phyloP scores from a whole-genome alignment of 306 rosid species.

The Abrus pulchellus region DNA sequence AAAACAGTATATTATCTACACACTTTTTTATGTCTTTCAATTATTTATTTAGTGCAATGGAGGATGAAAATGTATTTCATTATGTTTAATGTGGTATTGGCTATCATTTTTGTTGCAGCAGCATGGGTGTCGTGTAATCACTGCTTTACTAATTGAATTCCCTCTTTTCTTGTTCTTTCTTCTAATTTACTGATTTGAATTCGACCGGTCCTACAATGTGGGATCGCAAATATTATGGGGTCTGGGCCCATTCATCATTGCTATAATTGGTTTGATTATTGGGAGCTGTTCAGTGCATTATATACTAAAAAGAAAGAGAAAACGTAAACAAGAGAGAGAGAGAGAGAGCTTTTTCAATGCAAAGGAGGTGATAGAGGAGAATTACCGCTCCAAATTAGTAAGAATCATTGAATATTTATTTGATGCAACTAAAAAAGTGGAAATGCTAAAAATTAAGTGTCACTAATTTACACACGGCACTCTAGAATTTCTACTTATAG shows the following conservation, averaged over 20 bases:
- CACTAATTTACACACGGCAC: not conserved
- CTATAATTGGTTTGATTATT: constrained; percentile 52
- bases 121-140: constrained; percentile 52
- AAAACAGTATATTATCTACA: not conserved
- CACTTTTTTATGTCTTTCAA: constrained; percentile 15
- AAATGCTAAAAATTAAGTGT: constrained; percentile 8
- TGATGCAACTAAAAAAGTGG: not conserved
- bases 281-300: constrained; percentile 39
- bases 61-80: constrained; percentile 32
- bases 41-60: not conserved
- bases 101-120: constrained; percentile 50
- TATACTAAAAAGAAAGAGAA: constrained; percentile 7
- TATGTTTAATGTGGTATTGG: constrained; percentile 35
- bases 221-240: constrained; percentile 47
- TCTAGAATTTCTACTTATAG: not conserved
- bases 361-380: constrained; percentile 3
- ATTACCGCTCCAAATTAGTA: constrained; percentile 11
- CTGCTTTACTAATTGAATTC: constrained; percentile 49
- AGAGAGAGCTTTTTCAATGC: constrained; percentile 10
- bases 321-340: not conserved
- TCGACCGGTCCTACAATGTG: constrained; percentile 30
- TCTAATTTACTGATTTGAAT: constrained; percentile 38
- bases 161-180: not conserved
- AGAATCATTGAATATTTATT: not conserved
- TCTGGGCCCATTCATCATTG: constrained; percentile 54